phyloP scores from a whole-genome alignment of 306 rosid species.

The Clitoria ternatea region DNA sequence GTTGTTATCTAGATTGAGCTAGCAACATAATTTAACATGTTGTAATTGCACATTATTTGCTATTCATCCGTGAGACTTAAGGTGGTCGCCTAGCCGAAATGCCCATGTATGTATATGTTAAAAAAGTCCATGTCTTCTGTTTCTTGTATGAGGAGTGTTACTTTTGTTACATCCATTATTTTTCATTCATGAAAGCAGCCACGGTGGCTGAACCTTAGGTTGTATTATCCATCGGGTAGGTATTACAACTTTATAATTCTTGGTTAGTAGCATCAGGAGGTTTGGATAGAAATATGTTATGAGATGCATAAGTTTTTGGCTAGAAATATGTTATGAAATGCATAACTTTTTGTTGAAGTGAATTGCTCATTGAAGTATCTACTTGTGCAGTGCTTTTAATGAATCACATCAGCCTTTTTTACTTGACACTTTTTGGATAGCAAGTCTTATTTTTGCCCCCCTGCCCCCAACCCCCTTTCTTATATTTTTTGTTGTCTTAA shows the following conservation, averaged over 20 bases:
- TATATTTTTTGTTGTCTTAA: background rate
- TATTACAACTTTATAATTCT: background rate
- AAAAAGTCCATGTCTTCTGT: background rate
- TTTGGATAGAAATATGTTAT: background rate
- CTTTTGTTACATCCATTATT: background rate
- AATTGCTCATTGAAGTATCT: background rate
- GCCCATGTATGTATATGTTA: constrained; percentile 17
- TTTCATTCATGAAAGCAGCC: background rate
- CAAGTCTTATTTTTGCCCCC: background rate
- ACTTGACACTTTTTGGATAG: background rate
- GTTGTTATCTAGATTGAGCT: background rate
- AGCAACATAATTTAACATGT: background rate
- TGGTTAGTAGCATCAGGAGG: background rate
- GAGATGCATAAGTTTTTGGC: background rate
- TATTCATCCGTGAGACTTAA: background rate
- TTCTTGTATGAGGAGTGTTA: constrained; percentile 5
- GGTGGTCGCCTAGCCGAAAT: background rate
- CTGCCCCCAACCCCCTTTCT: background rate
- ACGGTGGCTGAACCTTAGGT: background rate
- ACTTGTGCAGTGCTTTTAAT: background rate
- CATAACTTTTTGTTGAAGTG: background rate
- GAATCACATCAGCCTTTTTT: background rate
- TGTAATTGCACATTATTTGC: background rate
- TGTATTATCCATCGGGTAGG: background rate
- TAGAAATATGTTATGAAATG: too few species aligned